Percentiles rank a stretch among this genome's conserved stretches.
These are phyloP conservation scores for Platismatia glauca DNA, from an alignment of 495 filamentous ascomycete species.

Conservation along the genomic window DNA sequence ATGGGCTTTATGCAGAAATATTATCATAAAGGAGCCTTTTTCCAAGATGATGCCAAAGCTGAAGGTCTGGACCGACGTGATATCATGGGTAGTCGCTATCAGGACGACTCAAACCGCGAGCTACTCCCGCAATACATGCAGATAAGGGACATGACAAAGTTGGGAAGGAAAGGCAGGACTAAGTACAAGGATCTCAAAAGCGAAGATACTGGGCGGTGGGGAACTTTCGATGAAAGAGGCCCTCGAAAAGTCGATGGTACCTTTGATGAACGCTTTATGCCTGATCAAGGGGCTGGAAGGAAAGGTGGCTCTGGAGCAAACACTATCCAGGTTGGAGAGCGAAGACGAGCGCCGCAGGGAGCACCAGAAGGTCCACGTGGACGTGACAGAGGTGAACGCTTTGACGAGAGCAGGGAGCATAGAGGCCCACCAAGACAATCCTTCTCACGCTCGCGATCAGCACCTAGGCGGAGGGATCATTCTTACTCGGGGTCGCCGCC, in stretches of 20 bases:
- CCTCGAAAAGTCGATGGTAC: conserved; percentile 36
- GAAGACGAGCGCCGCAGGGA: conserved; percentile 23
- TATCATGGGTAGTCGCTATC: conserved; percentile 69
- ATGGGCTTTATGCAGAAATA: conserved; percentile 93
- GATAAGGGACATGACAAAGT: conserved; percentile 83
- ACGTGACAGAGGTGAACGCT: conserved; percentile 12
- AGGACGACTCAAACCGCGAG: conserved; percentile 71
- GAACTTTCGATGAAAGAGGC: conserved; percentile 48
- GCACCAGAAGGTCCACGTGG: conserved; percentile 21
- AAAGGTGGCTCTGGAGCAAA: conserved; percentile 42
- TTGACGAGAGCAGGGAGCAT: conserved; percentile 23
- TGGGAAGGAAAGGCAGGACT: conserved; percentile 86
- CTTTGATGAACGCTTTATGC: conserved; percentile 63
- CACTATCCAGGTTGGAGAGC: conserved; percentile 37
- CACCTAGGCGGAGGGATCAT: conserved; percentile 26
- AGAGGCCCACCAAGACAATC: conserved; percentile 17
- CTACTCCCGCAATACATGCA: conserved; percentile 88
- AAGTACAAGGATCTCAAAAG: conserved; percentile 79
- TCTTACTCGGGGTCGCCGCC: conserved; percentile 28
- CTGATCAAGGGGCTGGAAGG: conserved; percentile 45
- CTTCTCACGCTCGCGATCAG: conserved; percentile 27
- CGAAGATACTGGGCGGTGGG: conserved; percentile 90
- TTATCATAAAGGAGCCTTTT: conserved; percentile 95
- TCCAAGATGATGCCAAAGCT: conserved; percentile 65
- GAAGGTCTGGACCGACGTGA: conserved; percentile 67